Evolutionary conservation across 768 basidiomycete genomes (phyloP).

Genomic region (Inosperma sp.): DNA sequence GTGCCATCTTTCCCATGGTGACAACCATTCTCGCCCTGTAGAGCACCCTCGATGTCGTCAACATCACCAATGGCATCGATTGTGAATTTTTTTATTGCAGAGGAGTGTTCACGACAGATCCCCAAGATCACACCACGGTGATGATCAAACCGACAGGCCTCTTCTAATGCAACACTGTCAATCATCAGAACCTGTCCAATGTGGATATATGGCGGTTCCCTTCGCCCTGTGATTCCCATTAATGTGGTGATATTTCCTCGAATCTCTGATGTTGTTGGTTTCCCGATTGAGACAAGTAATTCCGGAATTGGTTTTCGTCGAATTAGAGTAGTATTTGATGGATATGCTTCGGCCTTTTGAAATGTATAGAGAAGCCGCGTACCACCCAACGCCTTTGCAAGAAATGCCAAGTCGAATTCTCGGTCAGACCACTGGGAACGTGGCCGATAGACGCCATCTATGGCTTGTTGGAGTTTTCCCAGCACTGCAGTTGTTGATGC

Average conservation of each 20-base stretch:
- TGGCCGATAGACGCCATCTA: neutral
- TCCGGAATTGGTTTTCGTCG: conserved; percentile 13
- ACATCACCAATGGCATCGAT: conserved; percentile 9
- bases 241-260: conserved; percentile 13
- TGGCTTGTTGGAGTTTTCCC: neutral
- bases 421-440: neutral
- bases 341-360: conserved; percentile 17
- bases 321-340: conserved; percentile 19
- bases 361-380: conserved; percentile 23
- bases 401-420: conserved; percentile 24
- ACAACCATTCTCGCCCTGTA: conserved; percentile 9
- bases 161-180: conserved; percentile 27
- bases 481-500: neutral
- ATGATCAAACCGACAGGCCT: conserved; percentile 15
- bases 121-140: conserved; percentile 15
- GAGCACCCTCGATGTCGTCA: conserved; percentile 9
- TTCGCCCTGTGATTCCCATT: conserved; percentile 10
- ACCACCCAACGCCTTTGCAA: conserved; percentile 24
- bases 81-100: neutral
- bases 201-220: conserved; percentile 6
- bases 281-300: conserved; percentile 9
- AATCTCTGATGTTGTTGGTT: conserved; percentile 14
- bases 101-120: conserved; percentile 25
- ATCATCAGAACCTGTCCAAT: conserved; percentile 21
- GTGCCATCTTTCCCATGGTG: conserved; percentile 27